Evolutionary conservation across 306 rosid genomes (phyloP).

Genomic region (Vicia faba): DNA sequence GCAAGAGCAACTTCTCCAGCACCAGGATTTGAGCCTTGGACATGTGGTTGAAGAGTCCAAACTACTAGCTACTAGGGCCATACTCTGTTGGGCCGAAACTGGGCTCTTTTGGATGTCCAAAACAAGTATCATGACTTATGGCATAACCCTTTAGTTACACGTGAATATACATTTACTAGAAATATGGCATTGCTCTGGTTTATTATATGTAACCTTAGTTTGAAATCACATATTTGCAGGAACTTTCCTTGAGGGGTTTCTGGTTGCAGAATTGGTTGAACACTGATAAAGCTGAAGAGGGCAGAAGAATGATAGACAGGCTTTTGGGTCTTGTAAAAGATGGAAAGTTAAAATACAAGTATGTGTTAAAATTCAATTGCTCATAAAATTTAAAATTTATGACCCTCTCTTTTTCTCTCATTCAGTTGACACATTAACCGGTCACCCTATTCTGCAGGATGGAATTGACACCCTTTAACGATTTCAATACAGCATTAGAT

Average conservation of each 20-base stretch:
- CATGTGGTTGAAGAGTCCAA: not conserved
- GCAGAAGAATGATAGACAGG: constrained; percentile 77
- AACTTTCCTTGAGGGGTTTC: constrained; percentile 86
- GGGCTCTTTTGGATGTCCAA: not conserved
- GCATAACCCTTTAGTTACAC: constrained; percentile 1
- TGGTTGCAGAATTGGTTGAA: constrained; percentile 87
- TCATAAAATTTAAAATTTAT: not conserved
- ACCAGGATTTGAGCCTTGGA: not conserved
- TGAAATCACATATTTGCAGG: constrained; percentile 51
- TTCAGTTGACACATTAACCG: constrained; percentile 22
- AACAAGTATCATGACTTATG: constrained; percentile 5
- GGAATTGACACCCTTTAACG: constrained; percentile 75
- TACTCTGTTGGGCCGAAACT: not conserved
- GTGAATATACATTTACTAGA: constrained; percentile 8
- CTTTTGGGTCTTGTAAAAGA: constrained; percentile 71
- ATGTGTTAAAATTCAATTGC: constrained; percentile 33
- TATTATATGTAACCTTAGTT: not conserved
- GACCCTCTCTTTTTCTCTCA: constrained; percentile 2
- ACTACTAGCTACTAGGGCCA: not conserved
- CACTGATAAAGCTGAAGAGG: constrained; percentile 64
- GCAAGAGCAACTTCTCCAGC: not conserved
- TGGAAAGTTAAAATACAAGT: constrained; percentile 81
- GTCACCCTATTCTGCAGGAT: constrained; percentile 51
- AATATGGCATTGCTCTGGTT: constrained; percentile 10
- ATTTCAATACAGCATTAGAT: constrained; percentile 67